A percentile compares a stretch with the other conserved stretches of the same genome.
phyloP scores from a whole-genome alignment of 208 protist species.

The Porcisia deanei region DNA sequence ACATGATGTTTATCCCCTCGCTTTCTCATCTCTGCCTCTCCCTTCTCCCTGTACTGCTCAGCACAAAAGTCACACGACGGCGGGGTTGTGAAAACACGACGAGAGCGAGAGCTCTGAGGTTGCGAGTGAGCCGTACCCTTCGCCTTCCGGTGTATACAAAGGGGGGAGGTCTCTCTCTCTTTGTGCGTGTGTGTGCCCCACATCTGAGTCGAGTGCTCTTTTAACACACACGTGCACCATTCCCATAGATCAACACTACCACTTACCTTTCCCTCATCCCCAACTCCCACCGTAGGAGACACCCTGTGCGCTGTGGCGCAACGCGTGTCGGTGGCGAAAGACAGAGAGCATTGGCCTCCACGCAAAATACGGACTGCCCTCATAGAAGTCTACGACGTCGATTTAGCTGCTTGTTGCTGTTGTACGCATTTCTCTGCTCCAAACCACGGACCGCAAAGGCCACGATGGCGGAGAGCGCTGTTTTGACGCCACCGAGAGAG shows the following conservation, averaged over 20 bases:
- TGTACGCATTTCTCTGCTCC: background rate
- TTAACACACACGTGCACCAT: background rate
- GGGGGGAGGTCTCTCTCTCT: background rate
- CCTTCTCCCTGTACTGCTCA: background rate
- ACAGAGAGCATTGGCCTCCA: background rate
- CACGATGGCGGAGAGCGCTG: constrained; percentile 19
- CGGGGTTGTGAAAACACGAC: background rate
- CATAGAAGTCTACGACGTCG: background rate
- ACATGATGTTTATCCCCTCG: background rate
- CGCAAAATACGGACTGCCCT: background rate
- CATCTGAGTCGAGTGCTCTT: constrained; percentile 1
- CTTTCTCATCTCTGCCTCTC: background rate
- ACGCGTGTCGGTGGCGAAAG: background rate
- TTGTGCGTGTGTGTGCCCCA: too few species aligned
- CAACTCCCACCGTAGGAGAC: background rate
- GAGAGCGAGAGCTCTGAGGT: background rate
- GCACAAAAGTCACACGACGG: constrained; percentile 4
- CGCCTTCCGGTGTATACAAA: background rate
- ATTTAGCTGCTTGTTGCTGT: background rate
- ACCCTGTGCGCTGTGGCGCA: background rate
- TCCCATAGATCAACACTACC: background rate
- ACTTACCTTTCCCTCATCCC: background rate
- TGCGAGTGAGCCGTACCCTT: background rate
- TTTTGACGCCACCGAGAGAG: constrained; percentile 17
- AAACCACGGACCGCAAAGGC: background rate